These are phyloP conservation scores for Microcyclospora pomicola DNA, from an alignment of 2,329 filamentous ascomycete genomes.

Conservation along the genomic window DNA sequence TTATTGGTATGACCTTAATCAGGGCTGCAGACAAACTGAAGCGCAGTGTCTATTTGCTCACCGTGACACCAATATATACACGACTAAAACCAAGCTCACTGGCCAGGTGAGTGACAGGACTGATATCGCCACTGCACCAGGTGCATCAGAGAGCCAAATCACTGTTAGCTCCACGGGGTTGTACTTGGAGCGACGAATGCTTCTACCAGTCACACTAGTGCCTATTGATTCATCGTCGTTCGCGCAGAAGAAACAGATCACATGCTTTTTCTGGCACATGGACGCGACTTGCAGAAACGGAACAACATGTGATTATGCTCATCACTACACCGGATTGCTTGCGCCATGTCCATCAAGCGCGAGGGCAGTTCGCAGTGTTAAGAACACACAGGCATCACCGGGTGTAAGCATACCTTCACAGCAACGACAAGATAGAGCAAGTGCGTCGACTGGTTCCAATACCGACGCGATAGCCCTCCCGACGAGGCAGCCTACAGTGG, in stretches of 20 bases:
- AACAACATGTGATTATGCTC: conserved; percentile 13
- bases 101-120: too few species aligned
- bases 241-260: conserved; percentile 3
- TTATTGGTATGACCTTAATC: too few species aligned
- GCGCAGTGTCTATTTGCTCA: conserved; percentile 1
- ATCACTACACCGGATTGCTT: conserved; percentile 9
- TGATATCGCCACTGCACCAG: too few species aligned
- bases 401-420: too few species aligned
- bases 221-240: too few species aligned
- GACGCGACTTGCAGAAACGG: conserved; percentile 6
- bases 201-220: too few species aligned
- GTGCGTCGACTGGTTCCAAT: background rate
- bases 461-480: background rate
- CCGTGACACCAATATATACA: background rate
- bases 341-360: conserved; percentile 2
- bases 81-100: too few species aligned
- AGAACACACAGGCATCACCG: background rate
- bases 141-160: too few species aligned
- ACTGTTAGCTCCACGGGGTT: too few species aligned
- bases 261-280: conserved; percentile 8
- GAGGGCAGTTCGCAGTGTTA: conserved; percentile 1
- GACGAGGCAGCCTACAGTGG: conserved; percentile 1
- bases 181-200: too few species aligned
- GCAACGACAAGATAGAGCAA: too few species aligned
- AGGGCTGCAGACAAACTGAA: too few species aligned